These are phyloP conservation scores for Circinella umbellata DNA, from an alignment of 371 early-diverging fungal species.

Conservation along the genomic window DNA sequence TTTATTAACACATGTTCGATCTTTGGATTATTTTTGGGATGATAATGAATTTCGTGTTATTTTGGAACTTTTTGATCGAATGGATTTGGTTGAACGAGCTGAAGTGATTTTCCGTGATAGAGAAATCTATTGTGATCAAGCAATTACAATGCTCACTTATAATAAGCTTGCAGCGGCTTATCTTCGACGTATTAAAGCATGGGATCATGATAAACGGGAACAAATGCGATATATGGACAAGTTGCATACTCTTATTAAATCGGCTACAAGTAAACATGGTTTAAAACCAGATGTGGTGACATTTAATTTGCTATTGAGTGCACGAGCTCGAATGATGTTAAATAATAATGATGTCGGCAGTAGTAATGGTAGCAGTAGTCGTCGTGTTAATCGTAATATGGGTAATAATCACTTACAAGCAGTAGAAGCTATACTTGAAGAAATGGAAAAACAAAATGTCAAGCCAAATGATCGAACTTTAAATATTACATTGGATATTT, in stretches of 20 bases:
- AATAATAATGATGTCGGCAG: background rate
- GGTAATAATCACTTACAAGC: background rate
- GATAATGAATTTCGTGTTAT: slow-evolving; percentile 27
- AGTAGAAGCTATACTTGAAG: slow-evolving; percentile 19
- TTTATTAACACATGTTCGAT: slow-evolving; percentile 22
- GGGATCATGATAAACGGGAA: slow-evolving; percentile 18
- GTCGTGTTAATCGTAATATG: no score
- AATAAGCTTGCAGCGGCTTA: slow-evolving; percentile 37
- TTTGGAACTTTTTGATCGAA: slow-evolving; percentile 33
- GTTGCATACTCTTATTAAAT: slow-evolving; percentile 23
- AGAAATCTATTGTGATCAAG: slow-evolving; percentile 23
- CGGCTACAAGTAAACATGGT: slow-evolving; percentile 24
- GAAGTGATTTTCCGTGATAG: slow-evolving; percentile 36
- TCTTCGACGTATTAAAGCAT: slow-evolving; percentile 27
- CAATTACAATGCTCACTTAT: slow-evolving; percentile 23
- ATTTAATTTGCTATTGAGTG: slow-evolving; percentile 37
- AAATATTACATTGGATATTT: slow-evolving; percentile 37
- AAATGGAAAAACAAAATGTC: slow-evolving; percentile 16
- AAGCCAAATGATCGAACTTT: slow-evolving; percentile 34
- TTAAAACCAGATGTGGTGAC: slow-evolving; percentile 27
- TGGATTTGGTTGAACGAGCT: slow-evolving; percentile 31
- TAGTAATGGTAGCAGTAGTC: no score
- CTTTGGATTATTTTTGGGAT: slow-evolving; percentile 19
- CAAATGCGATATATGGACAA: slow-evolving; percentile 32
- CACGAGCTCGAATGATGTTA: slow-evolving; percentile 20